Evolutionary conservation across 306 rosid genomes (phyloP).

Genomic region (Corylus americana): DNA sequence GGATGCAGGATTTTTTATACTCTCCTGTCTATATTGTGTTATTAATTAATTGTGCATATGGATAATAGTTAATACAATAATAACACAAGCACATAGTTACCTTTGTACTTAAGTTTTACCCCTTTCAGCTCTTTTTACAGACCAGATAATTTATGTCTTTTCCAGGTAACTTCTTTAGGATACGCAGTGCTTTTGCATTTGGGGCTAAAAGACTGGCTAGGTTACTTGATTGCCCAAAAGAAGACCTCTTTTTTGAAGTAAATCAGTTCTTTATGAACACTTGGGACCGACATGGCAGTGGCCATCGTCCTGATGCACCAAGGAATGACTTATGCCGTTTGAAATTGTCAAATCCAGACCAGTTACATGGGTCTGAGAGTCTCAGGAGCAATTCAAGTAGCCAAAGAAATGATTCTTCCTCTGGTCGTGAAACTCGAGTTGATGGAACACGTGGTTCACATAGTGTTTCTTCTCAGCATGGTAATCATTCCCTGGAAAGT

Average conservation of each 20-base stretch:
- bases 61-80: background rate
- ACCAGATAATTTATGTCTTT: conserved; percentile 14
- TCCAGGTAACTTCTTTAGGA: conserved; percentile 96
- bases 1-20: background rate
- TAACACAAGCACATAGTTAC: background rate
- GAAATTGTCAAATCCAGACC: conserved; percentile 56
- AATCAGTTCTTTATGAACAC: conserved; percentile 92
- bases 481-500: conserved; percentile 47
- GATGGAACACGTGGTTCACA: conserved; percentile 42
- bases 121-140: background rate
- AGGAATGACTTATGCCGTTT: conserved; percentile 49
- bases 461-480: conserved; percentile 53
- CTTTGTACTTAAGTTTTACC: background rate
- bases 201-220: conserved; percentile 89
- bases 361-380: conserved; percentile 54
- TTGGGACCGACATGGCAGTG: conserved; percentile 98
- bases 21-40: background rate
- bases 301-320: conserved; percentile 96
- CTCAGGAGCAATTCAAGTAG: conserved; percentile 38
- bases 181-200: conserved; percentile 97
- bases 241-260: conserved; percentile 70
- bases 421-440: conserved; percentile 46
- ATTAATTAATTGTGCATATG: background rate
- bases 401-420: conserved; percentile 46
- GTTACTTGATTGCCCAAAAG: conserved; percentile 85